A percentile compares a stretch with the other conserved stretches of the same genome.
Conservation (phyloP, 306 rosid genomes). For the Dryas octopetala region DNA sequence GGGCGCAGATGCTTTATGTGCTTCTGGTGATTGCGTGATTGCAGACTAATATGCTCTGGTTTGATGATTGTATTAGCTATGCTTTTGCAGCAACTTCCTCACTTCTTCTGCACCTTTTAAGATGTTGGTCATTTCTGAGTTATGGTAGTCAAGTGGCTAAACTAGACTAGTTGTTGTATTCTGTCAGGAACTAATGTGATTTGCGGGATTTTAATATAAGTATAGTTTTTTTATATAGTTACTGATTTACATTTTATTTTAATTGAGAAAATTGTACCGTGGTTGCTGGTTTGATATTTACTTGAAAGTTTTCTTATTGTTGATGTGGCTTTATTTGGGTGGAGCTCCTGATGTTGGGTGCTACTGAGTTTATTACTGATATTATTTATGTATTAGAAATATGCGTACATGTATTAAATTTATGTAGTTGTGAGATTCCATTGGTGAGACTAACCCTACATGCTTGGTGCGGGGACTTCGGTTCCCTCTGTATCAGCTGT, state of each 20-base stretch:
- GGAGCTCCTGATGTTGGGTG: slow-evolving; percentile 7
- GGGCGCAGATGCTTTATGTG: slow-evolving; percentile 96
- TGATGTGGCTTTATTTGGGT: not conserved
- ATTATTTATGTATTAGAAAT: not conserved
- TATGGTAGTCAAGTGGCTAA: slow-evolving; percentile 22
- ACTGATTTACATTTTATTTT: not conserved
- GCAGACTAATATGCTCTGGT: slow-evolving; percentile 82
- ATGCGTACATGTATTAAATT: not conserved
- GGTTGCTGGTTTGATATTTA: not conserved
- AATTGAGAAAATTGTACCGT: not conserved
- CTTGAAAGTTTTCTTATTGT: not conserved
- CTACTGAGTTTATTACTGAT: not conserved
- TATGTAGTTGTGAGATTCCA: not conserved
- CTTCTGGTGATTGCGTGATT: slow-evolving; percentile 96
- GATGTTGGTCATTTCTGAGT: slow-evolving; percentile 32
- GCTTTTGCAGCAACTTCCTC: slow-evolving; percentile 59
- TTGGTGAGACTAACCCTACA: not conserved
- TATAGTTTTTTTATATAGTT: slow-evolving; percentile 15
- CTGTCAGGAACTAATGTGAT: slow-evolving; percentile 23
- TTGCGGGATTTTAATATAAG: slow-evolving; percentile 3
- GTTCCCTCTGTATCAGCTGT: not conserved
- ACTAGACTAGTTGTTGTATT: slow-evolving; percentile 30
- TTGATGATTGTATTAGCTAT: slow-evolving; percentile 81
- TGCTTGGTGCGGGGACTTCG: not conserved
- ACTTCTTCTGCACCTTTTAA: slow-evolving; percentile 43